A percentile compares a stretch with the other conserved stretches of the same genome.
Conservation (phyloP, 306 rosid genomes). For the Adenanthera pavonina region DNA sequence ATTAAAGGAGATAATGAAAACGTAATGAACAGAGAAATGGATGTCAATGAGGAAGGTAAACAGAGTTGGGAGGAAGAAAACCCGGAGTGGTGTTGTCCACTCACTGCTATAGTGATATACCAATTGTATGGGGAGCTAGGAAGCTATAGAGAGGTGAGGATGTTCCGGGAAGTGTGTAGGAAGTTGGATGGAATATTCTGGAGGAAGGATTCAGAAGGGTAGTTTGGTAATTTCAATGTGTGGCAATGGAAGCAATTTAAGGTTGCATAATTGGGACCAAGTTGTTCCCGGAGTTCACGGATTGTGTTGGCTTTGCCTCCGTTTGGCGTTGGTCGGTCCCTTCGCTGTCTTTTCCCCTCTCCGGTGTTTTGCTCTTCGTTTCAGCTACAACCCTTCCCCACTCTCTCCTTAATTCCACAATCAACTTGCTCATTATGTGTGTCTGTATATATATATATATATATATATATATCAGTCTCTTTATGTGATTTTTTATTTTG, state of each 20-base stretch:
- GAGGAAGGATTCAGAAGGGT: not conserved
- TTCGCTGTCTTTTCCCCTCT: not conserved
- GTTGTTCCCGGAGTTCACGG: not conserved
- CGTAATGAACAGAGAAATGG: not conserved
- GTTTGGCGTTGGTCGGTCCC: too few relatives aligned
- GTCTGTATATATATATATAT: not conserved
- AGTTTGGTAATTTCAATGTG: not conserved
- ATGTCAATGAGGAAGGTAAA: not conserved
- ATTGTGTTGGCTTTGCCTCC: not conserved
- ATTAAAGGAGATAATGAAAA: too few relatives aligned
- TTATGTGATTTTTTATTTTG: not conserved
- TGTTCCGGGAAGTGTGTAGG: too few relatives aligned
- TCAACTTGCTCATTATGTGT: not conserved
- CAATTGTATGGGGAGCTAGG: too few relatives aligned
- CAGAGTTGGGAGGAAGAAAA: conserved; percentile 47
- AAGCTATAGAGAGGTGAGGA: too few relatives aligned
- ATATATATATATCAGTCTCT: not conserved
- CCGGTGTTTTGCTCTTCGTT: not conserved
- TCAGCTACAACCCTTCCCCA: not conserved
- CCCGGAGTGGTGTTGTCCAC: conserved; percentile 72
- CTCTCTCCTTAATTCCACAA: not conserved
- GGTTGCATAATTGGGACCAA: not conserved
- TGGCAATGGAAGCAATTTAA: not conserved
- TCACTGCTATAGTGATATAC: too few relatives aligned
- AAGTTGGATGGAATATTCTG: not conserved